Conservation (phyloP, 345 rosid species). For the Linum lewisii region DNA sequence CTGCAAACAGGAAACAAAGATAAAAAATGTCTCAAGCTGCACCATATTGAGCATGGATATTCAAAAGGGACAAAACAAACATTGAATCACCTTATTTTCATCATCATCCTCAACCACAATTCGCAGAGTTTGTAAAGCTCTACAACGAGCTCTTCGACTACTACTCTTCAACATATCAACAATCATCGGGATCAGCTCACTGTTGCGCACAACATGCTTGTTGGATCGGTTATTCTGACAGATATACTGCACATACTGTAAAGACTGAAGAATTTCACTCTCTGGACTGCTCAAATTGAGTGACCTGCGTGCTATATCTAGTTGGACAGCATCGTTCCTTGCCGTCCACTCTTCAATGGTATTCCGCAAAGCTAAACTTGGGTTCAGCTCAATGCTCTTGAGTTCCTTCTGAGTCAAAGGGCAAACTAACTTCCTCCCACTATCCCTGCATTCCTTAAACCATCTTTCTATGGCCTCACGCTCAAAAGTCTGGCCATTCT, state of each 20-base stretch:
- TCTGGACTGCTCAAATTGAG: slow-evolving; percentile 54
- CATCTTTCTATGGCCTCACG: slow-evolving; percentile 85
- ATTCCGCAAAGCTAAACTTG: slow-evolving; percentile 72
- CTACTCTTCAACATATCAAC: slow-evolving; percentile 63
- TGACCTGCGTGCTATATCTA: slow-evolving; percentile 69
- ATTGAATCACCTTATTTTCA: slow-evolving; percentile 61
- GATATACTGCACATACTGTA: slow-evolving; percentile 46
- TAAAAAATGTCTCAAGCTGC: slow-evolving; percentile 9
- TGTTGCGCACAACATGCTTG: slow-evolving; percentile 49
- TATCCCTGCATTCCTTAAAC: slow-evolving; percentile 68
- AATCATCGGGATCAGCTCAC: slow-evolving; percentile 66
- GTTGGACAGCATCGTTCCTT: slow-evolving; percentile 77
- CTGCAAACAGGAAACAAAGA: slow-evolving; percentile 49
- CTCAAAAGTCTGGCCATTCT: slow-evolving; percentile 82
- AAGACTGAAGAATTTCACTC: slow-evolving; percentile 44
- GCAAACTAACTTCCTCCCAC: slow-evolving; percentile 50
- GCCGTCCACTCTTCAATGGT: slow-evolving; percentile 96
- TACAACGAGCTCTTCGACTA: slow-evolving; percentile 67
- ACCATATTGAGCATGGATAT: slow-evolving; percentile 2
- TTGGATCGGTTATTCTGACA: slow-evolving; percentile 45
- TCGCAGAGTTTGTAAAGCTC: slow-evolving; percentile 64
- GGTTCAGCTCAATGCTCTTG: slow-evolving; percentile 51
- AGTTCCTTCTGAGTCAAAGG: slow-evolving; percentile 66
- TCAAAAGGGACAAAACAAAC: slow-evolving; percentile 9
- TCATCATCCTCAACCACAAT: slow-evolving; percentile 70